Evolutionary conservation across 2,329 filamentous ascomycete genomes (phyloP).

Genomic region (Falciphora oryzae): DNA sequence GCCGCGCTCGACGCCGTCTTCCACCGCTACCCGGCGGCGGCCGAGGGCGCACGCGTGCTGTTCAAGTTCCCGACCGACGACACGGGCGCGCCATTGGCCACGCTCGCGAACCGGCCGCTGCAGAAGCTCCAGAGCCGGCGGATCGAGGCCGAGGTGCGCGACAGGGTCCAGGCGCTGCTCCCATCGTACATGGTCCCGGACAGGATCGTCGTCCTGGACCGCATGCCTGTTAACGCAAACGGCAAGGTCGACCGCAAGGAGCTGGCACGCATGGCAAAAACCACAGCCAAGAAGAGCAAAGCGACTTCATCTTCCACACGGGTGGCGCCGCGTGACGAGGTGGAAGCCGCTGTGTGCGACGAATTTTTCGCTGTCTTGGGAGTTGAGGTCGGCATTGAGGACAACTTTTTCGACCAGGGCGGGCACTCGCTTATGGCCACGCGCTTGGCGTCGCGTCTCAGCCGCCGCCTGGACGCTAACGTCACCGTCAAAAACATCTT

Average conservation of each 20-base stretch:
- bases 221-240: constrained; percentile 46
- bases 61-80: neutral
- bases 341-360: neutral
- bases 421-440: neutral
- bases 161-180: constrained; percentile 26
- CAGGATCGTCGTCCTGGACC: constrained; percentile 42
- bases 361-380: neutral
- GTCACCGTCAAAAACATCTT: neutral
- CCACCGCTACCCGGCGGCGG: neutral
- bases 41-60: neutral
- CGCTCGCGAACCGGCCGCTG: neutral
- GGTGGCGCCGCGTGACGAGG: neutral
- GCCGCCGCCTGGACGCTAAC: neutral
- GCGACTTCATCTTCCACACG: neutral
- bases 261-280: constrained; percentile 30
- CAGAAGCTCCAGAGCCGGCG: neutral
- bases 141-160: neutral
- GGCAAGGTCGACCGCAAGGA: constrained; percentile 54
- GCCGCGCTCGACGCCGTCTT: constrained; percentile 1
- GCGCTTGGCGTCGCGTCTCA: neutral
- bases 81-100: neutral
- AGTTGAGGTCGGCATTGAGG: neutral
- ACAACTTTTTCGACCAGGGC: constrained; percentile 1
- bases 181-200: constrained; percentile 56
- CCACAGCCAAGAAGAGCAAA: constrained; percentile 49